These are phyloP conservation scores for Vitis cinerea DNA, from an alignment of 164 flowering plant species.

Conservation along the genomic window DNA sequence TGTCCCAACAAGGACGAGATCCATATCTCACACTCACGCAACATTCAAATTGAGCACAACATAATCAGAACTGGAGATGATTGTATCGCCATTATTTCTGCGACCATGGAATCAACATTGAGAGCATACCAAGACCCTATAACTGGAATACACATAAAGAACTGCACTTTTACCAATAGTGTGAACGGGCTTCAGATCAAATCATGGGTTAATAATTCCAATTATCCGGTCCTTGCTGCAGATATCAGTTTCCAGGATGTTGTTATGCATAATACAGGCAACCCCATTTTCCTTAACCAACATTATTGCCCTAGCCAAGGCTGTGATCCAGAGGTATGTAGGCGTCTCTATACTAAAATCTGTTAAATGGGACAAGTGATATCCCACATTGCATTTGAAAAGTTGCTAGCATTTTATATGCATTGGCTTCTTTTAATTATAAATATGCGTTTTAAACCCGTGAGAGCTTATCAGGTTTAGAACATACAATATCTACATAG, in stretches of 20 bases:
- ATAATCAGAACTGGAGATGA: conserved; percentile 38
- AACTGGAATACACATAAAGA: conserved; percentile 7
- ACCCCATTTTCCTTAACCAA: conserved; percentile 41
- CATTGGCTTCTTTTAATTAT: too few relatives aligned
- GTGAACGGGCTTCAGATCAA: conserved; percentile 34
- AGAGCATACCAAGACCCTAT: conserved; percentile 36
- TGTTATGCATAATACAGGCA: conserved; percentile 13
- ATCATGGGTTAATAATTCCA: conserved; percentile 15
- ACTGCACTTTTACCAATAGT: conserved; percentile 24
- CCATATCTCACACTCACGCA: conserved; percentile 21
- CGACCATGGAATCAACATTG: conserved; percentile 44
- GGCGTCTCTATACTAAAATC: too few relatives aligned
- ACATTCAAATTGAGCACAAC: conserved; percentile 14
- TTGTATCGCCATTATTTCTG: conserved; percentile 44
- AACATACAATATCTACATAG: too few relatives aligned
- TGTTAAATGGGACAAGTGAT: too few relatives aligned
- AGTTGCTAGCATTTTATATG: too few relatives aligned
- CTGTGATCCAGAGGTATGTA: conserved; percentile 14
- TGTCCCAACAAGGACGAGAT: conserved; percentile 53
- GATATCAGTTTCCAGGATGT: conserved; percentile 22
- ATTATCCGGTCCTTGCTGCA: conserved; percentile 4
- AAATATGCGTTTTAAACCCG: too few relatives aligned
- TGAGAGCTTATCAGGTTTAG: too few relatives aligned
- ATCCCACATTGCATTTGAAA: too few relatives aligned
- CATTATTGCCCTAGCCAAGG: conserved; percentile 22